phyloP scores from a whole-genome alignment of 2,329 filamentous ascomycete genomes.

The Botryotinia calthae region DNA sequence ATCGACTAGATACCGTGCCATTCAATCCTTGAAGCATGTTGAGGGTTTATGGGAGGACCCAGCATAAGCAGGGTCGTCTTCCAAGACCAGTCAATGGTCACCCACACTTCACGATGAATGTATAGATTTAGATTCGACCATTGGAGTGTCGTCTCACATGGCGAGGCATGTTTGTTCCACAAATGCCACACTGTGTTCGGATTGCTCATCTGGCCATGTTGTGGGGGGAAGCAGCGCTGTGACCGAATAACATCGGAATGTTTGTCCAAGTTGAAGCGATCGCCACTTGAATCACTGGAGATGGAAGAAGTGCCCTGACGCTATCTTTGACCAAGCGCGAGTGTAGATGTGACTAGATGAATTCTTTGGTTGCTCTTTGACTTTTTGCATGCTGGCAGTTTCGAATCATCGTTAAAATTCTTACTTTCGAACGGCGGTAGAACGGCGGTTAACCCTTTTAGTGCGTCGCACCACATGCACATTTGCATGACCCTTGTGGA shows the following conservation, averaged over 20 bases:
- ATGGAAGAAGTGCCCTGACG: constrained; percentile 11
- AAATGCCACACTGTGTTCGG: background rate
- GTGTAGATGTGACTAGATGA: background rate
- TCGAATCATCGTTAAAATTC: constrained; percentile 4
- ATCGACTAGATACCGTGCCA: constrained; percentile 1
- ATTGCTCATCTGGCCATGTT: background rate
- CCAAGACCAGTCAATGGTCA: background rate
- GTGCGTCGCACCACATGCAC: constrained; percentile 10
- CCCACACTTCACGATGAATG: constrained; percentile 9
- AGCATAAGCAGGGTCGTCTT: background rate
- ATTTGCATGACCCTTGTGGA: constrained; percentile 1
- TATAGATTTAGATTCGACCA: background rate
- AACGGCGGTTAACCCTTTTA: constrained; percentile 5
- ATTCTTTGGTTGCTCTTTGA: background rate
- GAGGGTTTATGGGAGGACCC: background rate
- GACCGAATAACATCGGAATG: constrained; percentile 3
- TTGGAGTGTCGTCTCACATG: constrained; percentile 11
- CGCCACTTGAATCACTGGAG: background rate
- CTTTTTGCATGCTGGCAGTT: background rate
- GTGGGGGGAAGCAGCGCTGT: background rate
- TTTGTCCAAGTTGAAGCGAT: constrained; percentile 10
- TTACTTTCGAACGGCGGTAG: background rate
- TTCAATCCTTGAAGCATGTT: background rate
- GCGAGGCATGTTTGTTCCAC: constrained; percentile 9
- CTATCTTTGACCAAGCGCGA: constrained; percentile 1